These are phyloP conservation scores for Boletus mariae DNA, from an alignment of 1,284 basidiomycete genomes.

Conservation along the genomic window DNA sequence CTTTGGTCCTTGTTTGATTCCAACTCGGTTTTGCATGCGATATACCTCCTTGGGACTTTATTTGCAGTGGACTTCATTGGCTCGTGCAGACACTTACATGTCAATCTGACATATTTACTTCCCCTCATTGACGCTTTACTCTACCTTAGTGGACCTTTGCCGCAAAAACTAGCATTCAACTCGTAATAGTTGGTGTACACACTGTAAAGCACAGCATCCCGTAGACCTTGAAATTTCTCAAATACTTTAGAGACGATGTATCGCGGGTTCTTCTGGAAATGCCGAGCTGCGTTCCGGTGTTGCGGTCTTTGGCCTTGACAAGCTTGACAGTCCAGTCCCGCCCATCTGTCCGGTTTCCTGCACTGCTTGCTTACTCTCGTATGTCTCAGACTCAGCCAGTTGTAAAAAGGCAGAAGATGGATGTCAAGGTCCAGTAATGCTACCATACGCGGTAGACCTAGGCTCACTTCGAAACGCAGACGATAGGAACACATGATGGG, in stretches of 20 bases:
- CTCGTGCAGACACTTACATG: slow-evolving; percentile 19
- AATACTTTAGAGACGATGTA: not conserved
- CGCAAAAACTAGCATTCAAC: slow-evolving; percentile 10
- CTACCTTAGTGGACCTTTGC: slow-evolving; percentile 23
- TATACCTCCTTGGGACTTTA: slow-evolving; percentile 16
- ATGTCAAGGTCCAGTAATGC: slow-evolving; percentile 35
- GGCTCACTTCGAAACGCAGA: slow-evolving; percentile 33
- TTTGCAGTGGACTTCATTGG: slow-evolving; percentile 12
- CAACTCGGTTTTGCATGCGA: slow-evolving; percentile 8
- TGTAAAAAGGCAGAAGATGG: slow-evolving; percentile 50
- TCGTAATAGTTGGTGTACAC: slow-evolving; percentile 21
- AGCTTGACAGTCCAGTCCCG: not conserved
- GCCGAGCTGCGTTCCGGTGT: not conserved
- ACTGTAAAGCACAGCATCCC: slow-evolving; percentile 25
- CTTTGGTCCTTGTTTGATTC: slow-evolving; percentile 43
- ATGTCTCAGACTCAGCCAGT: slow-evolving; percentile 37
- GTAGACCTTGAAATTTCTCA: slow-evolving; percentile 10
- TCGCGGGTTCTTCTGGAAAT: not conserved
- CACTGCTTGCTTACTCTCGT: not conserved
- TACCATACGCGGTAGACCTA: not conserved
- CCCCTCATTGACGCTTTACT: slow-evolving; percentile 27
- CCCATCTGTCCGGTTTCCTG: slow-evolving; percentile 7
- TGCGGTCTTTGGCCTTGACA: not conserved
- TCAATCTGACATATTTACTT: slow-evolving; percentile 20
- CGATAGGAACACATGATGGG: slow-evolving; percentile 92